These are phyloP conservation scores for Capronia epimyces DNA, from an alignment of 2,329 filamentous ascomycete species.

Conservation along the genomic window DNA sequence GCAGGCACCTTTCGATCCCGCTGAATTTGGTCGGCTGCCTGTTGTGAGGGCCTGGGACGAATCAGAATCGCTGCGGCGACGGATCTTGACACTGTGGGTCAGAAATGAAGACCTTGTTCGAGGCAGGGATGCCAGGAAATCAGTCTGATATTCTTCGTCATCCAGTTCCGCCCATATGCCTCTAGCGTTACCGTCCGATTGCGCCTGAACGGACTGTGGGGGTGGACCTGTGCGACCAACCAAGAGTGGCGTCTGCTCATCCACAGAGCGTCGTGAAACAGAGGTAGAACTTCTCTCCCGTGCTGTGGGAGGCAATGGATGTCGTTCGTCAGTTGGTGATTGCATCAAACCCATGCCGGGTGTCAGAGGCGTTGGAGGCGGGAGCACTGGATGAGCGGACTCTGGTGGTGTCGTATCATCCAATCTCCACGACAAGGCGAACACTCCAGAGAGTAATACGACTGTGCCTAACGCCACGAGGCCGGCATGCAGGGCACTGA, in stretches of 20 bases:
- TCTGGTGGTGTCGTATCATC: slow-evolving; percentile 54
- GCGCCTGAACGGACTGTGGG: slow-evolving; percentile 31
- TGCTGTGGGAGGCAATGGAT: slow-evolving; percentile 36
- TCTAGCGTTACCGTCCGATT: slow-evolving; percentile 50
- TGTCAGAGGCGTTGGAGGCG: slow-evolving; percentile 59
- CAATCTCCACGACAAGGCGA: slow-evolving; percentile 89
- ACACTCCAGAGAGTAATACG: slow-evolving; percentile 78
- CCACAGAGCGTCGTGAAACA: slow-evolving; percentile 22
- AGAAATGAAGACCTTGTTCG: slow-evolving; percentile 25
- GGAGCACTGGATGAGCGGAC: slow-evolving; percentile 45
- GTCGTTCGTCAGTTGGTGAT: slow-evolving; percentile 37
- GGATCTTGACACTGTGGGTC: slow-evolving; percentile 12
- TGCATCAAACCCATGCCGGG: slow-evolving; percentile 72
- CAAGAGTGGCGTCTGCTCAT: slow-evolving; percentile 33
- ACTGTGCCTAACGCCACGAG: slow-evolving; percentile 77
- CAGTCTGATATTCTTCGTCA: slow-evolving; percentile 53
- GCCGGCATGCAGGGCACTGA: slow-evolving; percentile 65
- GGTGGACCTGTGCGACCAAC: slow-evolving; percentile 20
- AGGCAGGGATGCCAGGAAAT: slow-evolving; percentile 36
- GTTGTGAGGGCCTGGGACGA: slow-evolving; percentile 22
- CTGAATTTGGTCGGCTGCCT: slow-evolving; percentile 12
- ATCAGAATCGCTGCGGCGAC: slow-evolving; percentile 19
- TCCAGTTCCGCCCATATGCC: slow-evolving; percentile 88
- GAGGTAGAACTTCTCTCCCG: slow-evolving; percentile 28
- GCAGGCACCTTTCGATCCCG: neutral